These are phyloP conservation scores for Scleroderma bovista DNA, from an alignment of 768 basidiomycete species.

Conservation along the genomic window DNA sequence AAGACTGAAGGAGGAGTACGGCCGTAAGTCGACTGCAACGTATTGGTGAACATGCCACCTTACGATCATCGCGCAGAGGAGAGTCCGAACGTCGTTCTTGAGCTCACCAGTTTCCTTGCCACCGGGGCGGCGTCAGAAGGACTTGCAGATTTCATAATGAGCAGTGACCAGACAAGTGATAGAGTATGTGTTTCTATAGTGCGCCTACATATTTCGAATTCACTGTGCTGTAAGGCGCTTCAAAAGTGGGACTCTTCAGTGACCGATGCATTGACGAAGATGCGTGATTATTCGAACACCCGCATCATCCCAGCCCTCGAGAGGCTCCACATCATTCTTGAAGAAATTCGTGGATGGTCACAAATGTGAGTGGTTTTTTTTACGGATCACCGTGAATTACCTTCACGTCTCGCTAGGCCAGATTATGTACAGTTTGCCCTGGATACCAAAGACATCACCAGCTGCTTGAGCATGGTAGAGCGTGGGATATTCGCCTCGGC, in stretches of 20 bases:
- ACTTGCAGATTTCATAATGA: conserved; percentile 68
- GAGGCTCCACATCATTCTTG: conserved; percentile 66
- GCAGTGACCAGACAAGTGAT: conserved; percentile 77
- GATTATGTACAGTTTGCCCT: conserved; percentile 54
- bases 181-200: conserved; percentile 42
- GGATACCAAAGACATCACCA: conserved; percentile 40
- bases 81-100: conserved; percentile 58
- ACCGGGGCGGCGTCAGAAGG: conserved; percentile 71
- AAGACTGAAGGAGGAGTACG: conserved; percentile 61
- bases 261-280: conserved; percentile 60
- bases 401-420: conserved; percentile 39
- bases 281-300: conserved; percentile 70
- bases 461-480: conserved; percentile 48
- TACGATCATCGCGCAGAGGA: conserved; percentile 39
- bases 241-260: conserved; percentile 81
- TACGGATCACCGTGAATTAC: conserved; percentile 6
- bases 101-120: conserved; percentile 63
- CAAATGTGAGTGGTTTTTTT: conserved; percentile 51
- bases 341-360: conserved; percentile 78
- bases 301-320: conserved; percentile 71
- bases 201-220: conserved; percentile 12
- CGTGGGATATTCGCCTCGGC: conserved; percentile 58
- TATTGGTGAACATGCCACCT: conserved; percentile 5
- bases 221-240: conserved; percentile 47
- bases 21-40: conserved; percentile 40